Conservation (phyloP, 2,329 filamentous ascomycete species). For the Colletotrichum limetticola region DNA sequence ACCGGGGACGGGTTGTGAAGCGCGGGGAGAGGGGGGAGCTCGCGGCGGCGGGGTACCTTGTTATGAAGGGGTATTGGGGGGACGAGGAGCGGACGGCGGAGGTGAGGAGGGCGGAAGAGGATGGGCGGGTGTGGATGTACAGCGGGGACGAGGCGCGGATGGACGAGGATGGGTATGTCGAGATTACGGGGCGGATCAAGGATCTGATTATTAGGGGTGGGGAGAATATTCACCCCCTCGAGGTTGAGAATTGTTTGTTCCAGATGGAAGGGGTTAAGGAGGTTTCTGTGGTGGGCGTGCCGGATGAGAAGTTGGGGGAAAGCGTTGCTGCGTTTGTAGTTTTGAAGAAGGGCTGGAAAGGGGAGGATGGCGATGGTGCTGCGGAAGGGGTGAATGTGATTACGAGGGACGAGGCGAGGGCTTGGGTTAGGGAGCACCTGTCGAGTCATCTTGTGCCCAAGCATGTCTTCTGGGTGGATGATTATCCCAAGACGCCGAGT, state of each 20-base stretch:
- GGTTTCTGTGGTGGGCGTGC: conserved; percentile 84
- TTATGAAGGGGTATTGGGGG: conserved; percentile 93
- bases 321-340: conserved; percentile 87
- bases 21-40: conserved; percentile 81
- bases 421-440: conserved; percentile 78
- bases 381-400: conserved; percentile 47
- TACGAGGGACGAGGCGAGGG: conserved; percentile 68
- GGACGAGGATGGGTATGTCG: conserved; percentile 84
- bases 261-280: conserved; percentile 77
- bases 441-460: conserved; percentile 85
- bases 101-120: conserved; percentile 64
- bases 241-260: conserved; percentile 90
- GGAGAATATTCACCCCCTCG: conserved; percentile 95
- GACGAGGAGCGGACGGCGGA: conserved; percentile 76
- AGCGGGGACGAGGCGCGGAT: conserved; percentile 93
- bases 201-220: conserved; percentile 95
- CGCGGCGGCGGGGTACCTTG: conserved; percentile 83
- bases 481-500: conserved; percentile 94
- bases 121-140: conserved; percentile 81
- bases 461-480: conserved; percentile 86
- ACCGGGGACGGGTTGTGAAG: conserved; percentile 69
- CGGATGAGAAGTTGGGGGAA: conserved; percentile 87
- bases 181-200: conserved; percentile 92
- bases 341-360: conserved; percentile 34
- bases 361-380: conserved; percentile 35